These are phyloP conservation scores for Zymoseptoria pseudotritici DNA, from an alignment of 2,329 filamentous ascomycete species.

Conservation along the genomic window DNA sequence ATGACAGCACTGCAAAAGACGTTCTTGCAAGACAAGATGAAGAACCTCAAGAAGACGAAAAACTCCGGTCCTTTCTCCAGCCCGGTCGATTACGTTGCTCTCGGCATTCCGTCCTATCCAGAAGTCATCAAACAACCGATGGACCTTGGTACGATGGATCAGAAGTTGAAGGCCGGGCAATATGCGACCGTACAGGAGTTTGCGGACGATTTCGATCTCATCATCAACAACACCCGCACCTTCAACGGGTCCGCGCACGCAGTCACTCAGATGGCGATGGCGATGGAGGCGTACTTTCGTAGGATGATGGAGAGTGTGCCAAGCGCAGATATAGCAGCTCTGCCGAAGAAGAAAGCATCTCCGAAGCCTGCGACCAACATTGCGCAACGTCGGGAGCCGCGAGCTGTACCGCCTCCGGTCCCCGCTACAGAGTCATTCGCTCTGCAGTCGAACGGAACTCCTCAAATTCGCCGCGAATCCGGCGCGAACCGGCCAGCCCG, in stretches of 20 bases:
- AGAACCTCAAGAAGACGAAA: constrained; percentile 78
- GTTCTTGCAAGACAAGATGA: constrained; percentile 58
- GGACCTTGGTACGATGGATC: constrained; percentile 77
- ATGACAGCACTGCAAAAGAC: constrained; percentile 55
- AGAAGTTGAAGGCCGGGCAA: constrained; percentile 61
- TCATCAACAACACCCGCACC: constrained; percentile 67
- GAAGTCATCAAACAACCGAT: constrained; percentile 68
- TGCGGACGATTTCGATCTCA: constrained; percentile 64
- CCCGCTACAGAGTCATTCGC: constrained; percentile 56
- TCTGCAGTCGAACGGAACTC: constrained; percentile 67
- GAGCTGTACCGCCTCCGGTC: constrained; percentile 20
- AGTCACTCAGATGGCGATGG: constrained; percentile 61
- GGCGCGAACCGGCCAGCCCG: constrained; percentile 81
- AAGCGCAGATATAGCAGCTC: constrained; percentile 49
- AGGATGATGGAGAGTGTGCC: constrained; percentile 56
- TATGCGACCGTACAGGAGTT: constrained; percentile 69
- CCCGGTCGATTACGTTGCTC: constrained; percentile 68
- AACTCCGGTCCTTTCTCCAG: constrained; percentile 67
- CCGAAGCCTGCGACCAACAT: constrained; percentile 21
- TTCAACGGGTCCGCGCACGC: constrained; percentile 79
- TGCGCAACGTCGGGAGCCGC: constrained; percentile 28
- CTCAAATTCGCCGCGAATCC: constrained; percentile 78
- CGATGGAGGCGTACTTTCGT: constrained; percentile 52
- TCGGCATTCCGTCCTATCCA: constrained; percentile 69
- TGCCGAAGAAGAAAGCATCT: constrained; percentile 33